These are phyloP conservation scores for Coemansia erecta DNA, from an alignment of 192 early-diverging fungal genomes.

Conservation along the genomic window DNA sequence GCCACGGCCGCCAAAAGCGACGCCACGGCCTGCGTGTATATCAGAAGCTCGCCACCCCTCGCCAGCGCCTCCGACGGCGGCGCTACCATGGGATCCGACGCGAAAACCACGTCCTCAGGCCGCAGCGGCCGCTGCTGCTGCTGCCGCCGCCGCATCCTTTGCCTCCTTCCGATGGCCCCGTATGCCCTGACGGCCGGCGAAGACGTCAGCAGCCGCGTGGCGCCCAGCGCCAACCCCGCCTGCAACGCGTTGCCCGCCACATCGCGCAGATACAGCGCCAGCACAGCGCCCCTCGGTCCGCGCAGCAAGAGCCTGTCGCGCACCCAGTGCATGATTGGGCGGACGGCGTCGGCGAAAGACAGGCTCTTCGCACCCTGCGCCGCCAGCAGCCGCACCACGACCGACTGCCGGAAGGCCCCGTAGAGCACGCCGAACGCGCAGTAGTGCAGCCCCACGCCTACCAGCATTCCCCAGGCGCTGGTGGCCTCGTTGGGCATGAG, in stretches of 20 bases:
- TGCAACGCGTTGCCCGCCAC: slow-evolving; percentile 10
- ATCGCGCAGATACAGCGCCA: slow-evolving; percentile 31
- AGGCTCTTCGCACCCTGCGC: neutral
- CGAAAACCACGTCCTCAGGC: neutral
- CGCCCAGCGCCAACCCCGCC: neutral
- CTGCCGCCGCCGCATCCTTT: neutral
- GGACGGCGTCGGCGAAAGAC: neutral
- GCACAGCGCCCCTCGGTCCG: slow-evolving; percentile 21
- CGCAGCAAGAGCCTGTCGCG: slow-evolving; percentile 16
- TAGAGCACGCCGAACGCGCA: slow-evolving; percentile 19
- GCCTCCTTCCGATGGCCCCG: neutral
- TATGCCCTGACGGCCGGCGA: slow-evolving; percentile 4
- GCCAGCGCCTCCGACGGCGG: neutral
- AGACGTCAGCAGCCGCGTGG: slow-evolving; percentile 12
- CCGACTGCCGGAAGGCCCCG: slow-evolving; percentile 31
- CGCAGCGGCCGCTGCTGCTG: neutral
- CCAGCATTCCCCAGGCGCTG: neutral
- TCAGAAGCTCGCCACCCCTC: slow-evolving; percentile 7
- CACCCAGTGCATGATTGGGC: slow-evolving; percentile 15
- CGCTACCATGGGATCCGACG: neutral
- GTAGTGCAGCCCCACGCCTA: slow-evolving; percentile 25
- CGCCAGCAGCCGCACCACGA: slow-evolving; percentile 14
- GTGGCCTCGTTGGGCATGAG: neutral
- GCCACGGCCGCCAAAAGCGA: slow-evolving; percentile 5
- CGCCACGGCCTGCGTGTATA: slow-evolving; percentile 19